A percentile compares a stretch with the other conserved stretches of the same genome.
Evolutionary conservation across 2,329 filamentous ascomycete species (phyloP).

Genomic region (Aspergillus oerlinghausenensis): DNA sequence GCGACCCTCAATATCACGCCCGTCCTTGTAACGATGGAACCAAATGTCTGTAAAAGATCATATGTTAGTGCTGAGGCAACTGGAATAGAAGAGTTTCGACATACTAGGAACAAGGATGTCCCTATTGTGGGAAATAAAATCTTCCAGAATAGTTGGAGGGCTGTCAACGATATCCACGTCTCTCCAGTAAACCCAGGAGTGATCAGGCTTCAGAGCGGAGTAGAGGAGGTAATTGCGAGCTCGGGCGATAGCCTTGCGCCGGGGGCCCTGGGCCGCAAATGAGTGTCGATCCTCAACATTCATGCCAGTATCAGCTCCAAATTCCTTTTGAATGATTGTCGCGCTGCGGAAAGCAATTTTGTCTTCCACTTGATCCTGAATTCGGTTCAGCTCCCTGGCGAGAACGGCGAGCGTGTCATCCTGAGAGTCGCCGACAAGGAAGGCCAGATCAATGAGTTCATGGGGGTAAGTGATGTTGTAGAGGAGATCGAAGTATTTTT

Average conservation of each 20-base stretch:
- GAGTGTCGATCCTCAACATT: slow-evolving; percentile 76
- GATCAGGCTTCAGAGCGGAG: slow-evolving; percentile 80
- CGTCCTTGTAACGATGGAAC: slow-evolving; percentile 58
- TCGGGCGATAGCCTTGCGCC: slow-evolving; percentile 82
- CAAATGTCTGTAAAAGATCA: slow-evolving; percentile 59
- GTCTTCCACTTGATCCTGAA: slow-evolving; percentile 72
- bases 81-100: slow-evolving; percentile 30
- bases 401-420: slow-evolving; percentile 91
- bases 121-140: slow-evolving; percentile 89
- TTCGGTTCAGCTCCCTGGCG: slow-evolving; percentile 75
- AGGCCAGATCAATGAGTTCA: slow-evolving; percentile 88
- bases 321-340: slow-evolving; percentile 85
- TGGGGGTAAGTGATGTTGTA: slow-evolving; percentile 90
- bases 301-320: slow-evolving; percentile 70
- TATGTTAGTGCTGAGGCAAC: slow-evolving; percentile 11
- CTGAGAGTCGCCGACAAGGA: slow-evolving; percentile 84
- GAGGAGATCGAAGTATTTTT: slow-evolving; percentile 90
- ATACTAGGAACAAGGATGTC: slow-evolving; percentile 93
- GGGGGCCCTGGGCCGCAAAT: slow-evolving; percentile 81
- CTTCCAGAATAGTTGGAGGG: slow-evolving; percentile 80
- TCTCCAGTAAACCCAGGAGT: slow-evolving; percentile 98
- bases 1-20: slow-evolving; percentile 84
- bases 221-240: slow-evolving; percentile 89
- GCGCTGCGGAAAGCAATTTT: slow-evolving; percentile 81
- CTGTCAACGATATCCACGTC: slow-evolving; percentile 96